Evolutionary conservation across 306 rosid species (phyloP), one percentile per base, ranked within the genome.

Genomic region (Rosa multiflora): DNA sequence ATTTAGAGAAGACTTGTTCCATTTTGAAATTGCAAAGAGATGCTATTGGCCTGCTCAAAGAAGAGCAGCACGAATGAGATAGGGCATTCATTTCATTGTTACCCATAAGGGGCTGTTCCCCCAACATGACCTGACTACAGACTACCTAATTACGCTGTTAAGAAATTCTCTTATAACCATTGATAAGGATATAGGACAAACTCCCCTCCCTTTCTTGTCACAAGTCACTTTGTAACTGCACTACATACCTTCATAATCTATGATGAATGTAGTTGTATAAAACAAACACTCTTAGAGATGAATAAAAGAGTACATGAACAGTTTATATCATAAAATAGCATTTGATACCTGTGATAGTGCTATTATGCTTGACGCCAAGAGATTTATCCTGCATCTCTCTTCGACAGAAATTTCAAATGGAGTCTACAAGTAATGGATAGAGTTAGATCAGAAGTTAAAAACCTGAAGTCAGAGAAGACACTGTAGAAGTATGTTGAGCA

Each of bases 311-410:
- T 51, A n/a, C 23, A 26, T 48, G 75, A 62, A 70, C 17, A 12
- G n/a, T 52, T n/a, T 35, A 75, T 32, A 77, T 82, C 70, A 83
- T 72, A 72, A 53, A 72, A 67, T 43, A 48, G 73, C 73, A 69
- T 67, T 70, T 72, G 75, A 70, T 80, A 93, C 99, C 99, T 91
- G 99, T 67, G 96, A 89, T 55, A 93, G 83, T 47, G 99, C 96
- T 80, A 93, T 87, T 67, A 93, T 76, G 69, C 99, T 91, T 73
- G 96, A 89, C 18, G 97, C 99, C 91, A 95, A 82, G 84, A 93
- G 91, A 83, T 95, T 95, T 79, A 89, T 90, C 91, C 98, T 85
- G 94, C 98, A 91, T 83, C 98, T 92, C 76, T 90, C 96, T 55
- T 87, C 83, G 51, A 93, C 77, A 75, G 88, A 67, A 77, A 93